These are phyloP conservation scores for Kalmanozyma brasiliensis DNA, from an alignment of 1,284 basidiomycete genomes.

Conservation along the genomic window DNA sequence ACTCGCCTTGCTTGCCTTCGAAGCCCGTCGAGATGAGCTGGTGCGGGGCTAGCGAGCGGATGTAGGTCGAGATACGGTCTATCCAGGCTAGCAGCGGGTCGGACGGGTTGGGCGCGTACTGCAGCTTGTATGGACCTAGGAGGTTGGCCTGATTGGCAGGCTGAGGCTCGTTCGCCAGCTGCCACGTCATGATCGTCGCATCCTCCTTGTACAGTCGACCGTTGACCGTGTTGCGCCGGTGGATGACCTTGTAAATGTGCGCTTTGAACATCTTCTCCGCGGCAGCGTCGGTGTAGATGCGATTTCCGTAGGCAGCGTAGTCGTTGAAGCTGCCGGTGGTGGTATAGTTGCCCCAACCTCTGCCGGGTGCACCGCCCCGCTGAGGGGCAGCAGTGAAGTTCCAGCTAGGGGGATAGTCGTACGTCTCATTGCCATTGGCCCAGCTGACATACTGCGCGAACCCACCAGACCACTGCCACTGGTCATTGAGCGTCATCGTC, in stretches of 20 bases:
- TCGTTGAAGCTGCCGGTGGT: conserved; percentile 25
- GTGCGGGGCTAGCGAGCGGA: conserved; percentile 39
- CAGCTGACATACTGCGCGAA: conserved; percentile 46
- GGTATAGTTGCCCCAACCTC: conserved; percentile 52
- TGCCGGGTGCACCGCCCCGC: conserved; percentile 16
- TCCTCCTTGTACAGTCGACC: conserved; percentile 51
- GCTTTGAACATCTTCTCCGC: conserved; percentile 24
- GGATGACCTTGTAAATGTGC: conserved; percentile 44
- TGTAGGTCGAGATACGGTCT: conserved; percentile 36
- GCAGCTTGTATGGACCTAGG: conserved; percentile 10
- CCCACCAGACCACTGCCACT: conserved; percentile 41
- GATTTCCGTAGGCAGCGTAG: conserved; percentile 32
- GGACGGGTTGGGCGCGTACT: conserved; percentile 16
- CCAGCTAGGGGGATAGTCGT: conserved; percentile 50
- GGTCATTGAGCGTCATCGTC: conserved; percentile 48
- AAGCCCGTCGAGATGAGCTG: conserved; percentile 56
- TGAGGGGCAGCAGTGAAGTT: conserved; percentile 37
- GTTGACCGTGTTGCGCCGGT: conserved; percentile 51
- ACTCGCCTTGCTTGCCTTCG: conserved; percentile 56
- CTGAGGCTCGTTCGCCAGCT: conserved; percentile 55
- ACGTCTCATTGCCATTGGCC: conserved; percentile 41
- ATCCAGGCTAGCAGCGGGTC: conserved; percentile 41
- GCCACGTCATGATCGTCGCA: conserved; percentile 58
- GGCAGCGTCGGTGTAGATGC: conserved; percentile 39
- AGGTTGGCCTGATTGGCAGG: conserved; percentile 5